phyloP scores from a whole-genome alignment of 192 early-diverging fungal species.

The Tieghemiomyces parasiticus region DNA sequence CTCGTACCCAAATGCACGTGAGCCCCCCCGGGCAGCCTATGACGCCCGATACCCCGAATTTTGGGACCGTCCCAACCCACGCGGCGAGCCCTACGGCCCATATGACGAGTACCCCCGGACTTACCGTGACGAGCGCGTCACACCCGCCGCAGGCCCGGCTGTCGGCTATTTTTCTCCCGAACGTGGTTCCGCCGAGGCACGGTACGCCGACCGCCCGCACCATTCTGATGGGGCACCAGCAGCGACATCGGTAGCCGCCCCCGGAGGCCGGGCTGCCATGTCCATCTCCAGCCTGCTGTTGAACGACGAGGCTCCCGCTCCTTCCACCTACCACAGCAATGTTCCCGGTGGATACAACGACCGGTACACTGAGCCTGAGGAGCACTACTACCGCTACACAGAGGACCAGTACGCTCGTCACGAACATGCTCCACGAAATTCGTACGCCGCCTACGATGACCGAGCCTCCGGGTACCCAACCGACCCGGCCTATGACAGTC shows the following conservation, averaged over 20 bases:
- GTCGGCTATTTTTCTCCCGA: conserved; percentile 9
- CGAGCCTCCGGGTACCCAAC: no score
- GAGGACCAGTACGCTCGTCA: no score
- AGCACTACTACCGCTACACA: no score
- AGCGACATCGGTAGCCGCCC: not conserved
- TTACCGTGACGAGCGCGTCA: not conserved
- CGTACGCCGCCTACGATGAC: no score
- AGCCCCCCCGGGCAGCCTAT: not conserved
- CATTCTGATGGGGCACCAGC: not conserved
- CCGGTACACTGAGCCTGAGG: not conserved
- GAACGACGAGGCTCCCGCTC: conserved; percentile 6
- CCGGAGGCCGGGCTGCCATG: conserved; percentile 1
- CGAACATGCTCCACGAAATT: no score
- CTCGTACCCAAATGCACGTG: not conserved
- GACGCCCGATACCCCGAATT: not conserved
- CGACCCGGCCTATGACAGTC: no score
- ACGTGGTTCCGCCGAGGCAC: not conserved
- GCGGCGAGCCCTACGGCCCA: not conserved
- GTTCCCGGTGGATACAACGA: not conserved
- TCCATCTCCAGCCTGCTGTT: conserved; percentile 7
- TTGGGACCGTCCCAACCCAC: not conserved
- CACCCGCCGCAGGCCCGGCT: conserved; percentile 2
- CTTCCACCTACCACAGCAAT: no score
- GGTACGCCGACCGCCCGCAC: not conserved
- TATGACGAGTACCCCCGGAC: not conserved